Evolutionary conservation across 2,329 filamentous ascomycete genomes (phyloP), one percentile per base, ranked within the genome.

Genomic region (Xylaria digitata): DNA sequence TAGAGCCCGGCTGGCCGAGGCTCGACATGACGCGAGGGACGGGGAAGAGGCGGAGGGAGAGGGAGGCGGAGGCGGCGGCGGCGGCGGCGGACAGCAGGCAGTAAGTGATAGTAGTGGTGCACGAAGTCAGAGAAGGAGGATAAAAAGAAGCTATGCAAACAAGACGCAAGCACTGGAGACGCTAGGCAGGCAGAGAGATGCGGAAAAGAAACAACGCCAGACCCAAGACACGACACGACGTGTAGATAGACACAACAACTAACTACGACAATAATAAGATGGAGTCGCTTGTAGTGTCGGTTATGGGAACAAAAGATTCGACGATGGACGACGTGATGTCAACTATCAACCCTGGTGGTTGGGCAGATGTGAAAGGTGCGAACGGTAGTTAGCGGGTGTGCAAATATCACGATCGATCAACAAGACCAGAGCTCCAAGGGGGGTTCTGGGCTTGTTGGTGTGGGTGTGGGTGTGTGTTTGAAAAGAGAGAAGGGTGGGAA

Each of bases 1-100:
- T 87, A 66, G 84, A 79, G 74, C 83, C 83, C 68, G 81, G 75
- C 71, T 82, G 82, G 72, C 83, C 82, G 76, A 85, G 78, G 77
- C 80, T 80, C 76, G 83, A 84, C 83, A 85, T 85, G 74, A 72
- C 75, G 66, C 62, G 69, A 63, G 52, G 40, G 46, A 61, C 55
- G 53, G 59, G 32, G 66, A 37, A 68, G 50, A 63, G 63, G 46
- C 37, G 19, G 52, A 26, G 52, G 50, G 26, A 50, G 49, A 45
- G 42, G 57, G n/a, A 37, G 37, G 46, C 40, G n/a, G 34, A 21
- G 52, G 49, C 45, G 40, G 13, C 26, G 26, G 26, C 43, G 17
- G 26, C 23, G 21, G 13, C n/a, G n/a, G n/a, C n/a, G n/a, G n/a
- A n/a, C n/a, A n/a, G n/a, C n/a, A n/a, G n/a, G n/a, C n/a, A n/a